Percentiles rank a stretch among this genome's conserved stretches.
Evolutionary conservation across 139 green algal species (phyloP).

Genomic region (Astrephomene gubernaculifera): DNA sequence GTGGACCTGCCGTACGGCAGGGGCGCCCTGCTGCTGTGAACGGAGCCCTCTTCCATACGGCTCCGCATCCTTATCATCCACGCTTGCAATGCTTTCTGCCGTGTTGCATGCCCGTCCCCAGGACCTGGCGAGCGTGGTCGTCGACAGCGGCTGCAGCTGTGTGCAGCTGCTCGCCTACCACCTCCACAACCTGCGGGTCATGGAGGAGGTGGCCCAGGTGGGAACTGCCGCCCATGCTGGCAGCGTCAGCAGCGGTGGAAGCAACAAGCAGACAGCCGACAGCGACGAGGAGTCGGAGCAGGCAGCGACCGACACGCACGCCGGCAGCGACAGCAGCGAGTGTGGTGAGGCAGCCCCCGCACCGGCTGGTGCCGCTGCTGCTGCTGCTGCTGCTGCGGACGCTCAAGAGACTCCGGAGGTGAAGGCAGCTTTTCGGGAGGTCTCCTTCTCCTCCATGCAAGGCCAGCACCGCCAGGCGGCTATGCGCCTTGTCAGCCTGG

Average conservation of each 20-base stretch:
- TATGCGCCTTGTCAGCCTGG: neutral
- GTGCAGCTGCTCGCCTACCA: constrained; percentile 53
- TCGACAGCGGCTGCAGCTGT: constrained; percentile 45
- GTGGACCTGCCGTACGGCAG: too few relatives aligned
- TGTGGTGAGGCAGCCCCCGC: too few relatives aligned
- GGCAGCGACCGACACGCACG: too few relatives aligned
- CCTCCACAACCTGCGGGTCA: constrained; percentile 56
- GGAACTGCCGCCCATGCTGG: neutral
- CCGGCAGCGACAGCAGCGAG: too few relatives aligned
- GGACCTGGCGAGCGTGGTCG: constrained; percentile 46
- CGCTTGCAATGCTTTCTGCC: too few relatives aligned
- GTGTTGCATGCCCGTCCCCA: too few relatives aligned
- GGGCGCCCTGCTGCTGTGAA: too few relatives aligned
- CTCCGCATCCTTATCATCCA: too few relatives aligned
- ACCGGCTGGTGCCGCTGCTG: too few relatives aligned
- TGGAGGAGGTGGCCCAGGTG: constrained; percentile 45
- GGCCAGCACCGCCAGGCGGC: constrained; percentile 8
- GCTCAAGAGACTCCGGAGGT: neutral
- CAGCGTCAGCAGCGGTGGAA: too few relatives aligned
- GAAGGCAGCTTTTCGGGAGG: neutral
- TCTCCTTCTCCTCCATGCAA: neutral
- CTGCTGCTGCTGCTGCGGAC: too few relatives aligned
- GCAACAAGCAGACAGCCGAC: neutral
- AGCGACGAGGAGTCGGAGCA: neutral
- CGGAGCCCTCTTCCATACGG: too few relatives aligned